Conservation (phyloP, 73 alveolate species). For the Symbiodinium natans region DNA sequence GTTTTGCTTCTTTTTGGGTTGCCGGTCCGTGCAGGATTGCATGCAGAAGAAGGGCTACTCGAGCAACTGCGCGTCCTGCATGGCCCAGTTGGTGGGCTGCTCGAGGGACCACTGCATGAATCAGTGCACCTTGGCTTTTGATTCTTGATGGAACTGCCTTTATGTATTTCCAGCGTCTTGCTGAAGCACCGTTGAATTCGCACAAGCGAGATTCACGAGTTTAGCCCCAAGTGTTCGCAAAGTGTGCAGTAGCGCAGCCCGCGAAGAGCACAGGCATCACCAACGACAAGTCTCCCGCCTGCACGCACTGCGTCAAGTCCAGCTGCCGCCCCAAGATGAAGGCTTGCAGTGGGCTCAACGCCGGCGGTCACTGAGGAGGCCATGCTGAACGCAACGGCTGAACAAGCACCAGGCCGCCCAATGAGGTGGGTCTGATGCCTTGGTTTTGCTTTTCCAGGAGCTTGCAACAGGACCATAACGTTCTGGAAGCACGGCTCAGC, state of each 20-base stretch:
- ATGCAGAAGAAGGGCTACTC: conserved; percentile 19
- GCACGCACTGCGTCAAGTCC: neutral
- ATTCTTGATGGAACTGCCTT: too few species aligned
- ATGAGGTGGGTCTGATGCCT: neutral
- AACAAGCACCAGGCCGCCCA: neutral
- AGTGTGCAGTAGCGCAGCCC: neutral
- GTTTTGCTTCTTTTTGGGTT: too few species aligned
- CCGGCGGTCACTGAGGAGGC: neutral
- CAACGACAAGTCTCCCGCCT: neutral
- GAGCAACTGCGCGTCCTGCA: neutral
- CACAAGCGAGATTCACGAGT: too few species aligned
- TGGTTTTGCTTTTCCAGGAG: too few species aligned
- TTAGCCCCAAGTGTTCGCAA: too few species aligned
- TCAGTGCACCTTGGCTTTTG: conserved; percentile 4
- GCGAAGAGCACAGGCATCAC: neutral
- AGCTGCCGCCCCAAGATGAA: conserved; percentile 18
- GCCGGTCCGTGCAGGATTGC: neutral
- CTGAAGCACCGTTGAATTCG: too few species aligned
- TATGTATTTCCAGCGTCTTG: too few species aligned
- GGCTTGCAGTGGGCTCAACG: neutral
- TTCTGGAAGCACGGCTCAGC: too few species aligned
- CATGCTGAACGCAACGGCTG: neutral
- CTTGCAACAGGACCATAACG: too few species aligned
- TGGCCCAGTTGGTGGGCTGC: conserved; percentile 36
- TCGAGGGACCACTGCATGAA: conserved; percentile 45